Percentiles rank a stretch among this genome's conserved stretches.
These are phyloP conservation scores for Populus deltoides DNA, from an alignment of 345 rosid species.

Conservation along the genomic window DNA sequence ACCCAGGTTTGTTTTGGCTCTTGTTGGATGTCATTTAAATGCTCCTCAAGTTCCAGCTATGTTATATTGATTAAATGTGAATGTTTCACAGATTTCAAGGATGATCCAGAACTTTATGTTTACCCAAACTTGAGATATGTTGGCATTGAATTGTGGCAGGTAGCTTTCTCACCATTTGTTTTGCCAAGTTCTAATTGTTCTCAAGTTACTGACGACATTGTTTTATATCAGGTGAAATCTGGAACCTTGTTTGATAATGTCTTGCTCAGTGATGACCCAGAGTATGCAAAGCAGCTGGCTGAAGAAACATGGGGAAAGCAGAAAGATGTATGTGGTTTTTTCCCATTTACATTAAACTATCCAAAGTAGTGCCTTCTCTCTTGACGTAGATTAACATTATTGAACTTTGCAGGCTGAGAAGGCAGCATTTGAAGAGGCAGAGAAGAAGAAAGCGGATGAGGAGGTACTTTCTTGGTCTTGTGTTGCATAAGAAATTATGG, in stretches of 20 bases:
- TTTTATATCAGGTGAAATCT: slow-evolving; percentile 68
- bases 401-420: slow-evolving; percentile 73
- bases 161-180: slow-evolving; percentile 19
- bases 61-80: not conserved
- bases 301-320: slow-evolving; percentile 96
- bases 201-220: not conserved
- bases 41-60: not conserved
- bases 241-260: slow-evolving; percentile 94
- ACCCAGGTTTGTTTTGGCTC: slow-evolving; percentile 67
- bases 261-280: slow-evolving; percentile 70
- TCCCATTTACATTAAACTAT: not conserved
- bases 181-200: not conserved
- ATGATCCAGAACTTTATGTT: slow-evolving; percentile 84
- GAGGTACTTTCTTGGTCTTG: slow-evolving; percentile 48
- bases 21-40: not conserved
- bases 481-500: not conserved
- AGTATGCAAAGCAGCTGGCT: slow-evolving; percentile 76
- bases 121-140: slow-evolving; percentile 90
- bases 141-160: slow-evolving; percentile 99
- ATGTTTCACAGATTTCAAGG: slow-evolving; percentile 72
- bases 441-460: slow-evolving; percentile 63
- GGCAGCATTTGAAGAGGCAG: slow-evolving; percentile 91
- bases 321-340: slow-evolving; percentile 65
- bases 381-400: slow-evolving; percentile 16
- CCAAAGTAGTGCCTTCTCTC: not conserved